Conservation (phyloP, 2,329 filamentous ascomycete genomes). For the Penicillium verrucosum region DNA sequence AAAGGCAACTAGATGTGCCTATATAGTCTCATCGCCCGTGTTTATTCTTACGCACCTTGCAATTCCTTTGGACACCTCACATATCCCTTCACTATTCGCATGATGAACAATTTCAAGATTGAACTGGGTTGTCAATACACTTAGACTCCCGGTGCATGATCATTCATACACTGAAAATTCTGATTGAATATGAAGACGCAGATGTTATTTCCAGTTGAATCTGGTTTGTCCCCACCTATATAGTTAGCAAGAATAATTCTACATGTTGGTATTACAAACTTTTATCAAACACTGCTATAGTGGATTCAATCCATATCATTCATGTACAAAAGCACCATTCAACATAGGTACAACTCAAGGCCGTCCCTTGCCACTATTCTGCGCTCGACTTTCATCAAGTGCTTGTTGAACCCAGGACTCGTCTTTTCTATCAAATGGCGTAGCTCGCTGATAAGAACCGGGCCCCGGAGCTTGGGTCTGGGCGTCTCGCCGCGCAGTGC, state of each 20-base stretch:
- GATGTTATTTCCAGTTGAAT: background rate
- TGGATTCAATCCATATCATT: background rate
- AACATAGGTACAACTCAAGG: background rate
- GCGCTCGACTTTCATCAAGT: slow-evolving; percentile 32
- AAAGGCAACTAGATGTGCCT: too few species aligned
- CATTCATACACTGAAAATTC: slow-evolving; percentile 43
- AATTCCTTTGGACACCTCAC: background rate
- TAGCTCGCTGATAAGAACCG: slow-evolving; percentile 42
- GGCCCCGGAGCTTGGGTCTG: slow-evolving; percentile 48
- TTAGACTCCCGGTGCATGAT: slow-evolving; percentile 33
- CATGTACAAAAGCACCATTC: background rate
- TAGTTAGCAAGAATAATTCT: background rate
- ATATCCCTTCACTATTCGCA: slow-evolving; percentile 21
- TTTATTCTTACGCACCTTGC: background rate
- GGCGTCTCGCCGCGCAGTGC: slow-evolving; percentile 64
- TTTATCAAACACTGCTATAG: background rate
- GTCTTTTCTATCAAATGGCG: slow-evolving; percentile 34
- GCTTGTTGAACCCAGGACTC: slow-evolving; percentile 33
- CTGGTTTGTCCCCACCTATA: background rate
- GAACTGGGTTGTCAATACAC: slow-evolving; percentile 29
- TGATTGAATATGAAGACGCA: slow-evolving; percentile 29
- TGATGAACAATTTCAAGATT: slow-evolving; percentile 36
- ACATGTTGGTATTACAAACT: background rate
- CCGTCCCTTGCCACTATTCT: slow-evolving; percentile 16
- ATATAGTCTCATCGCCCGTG: background rate